Base-by-base conservation (phyloP, 176 grass and related monocot genomes). In the Eleusine coracana region DNA sequence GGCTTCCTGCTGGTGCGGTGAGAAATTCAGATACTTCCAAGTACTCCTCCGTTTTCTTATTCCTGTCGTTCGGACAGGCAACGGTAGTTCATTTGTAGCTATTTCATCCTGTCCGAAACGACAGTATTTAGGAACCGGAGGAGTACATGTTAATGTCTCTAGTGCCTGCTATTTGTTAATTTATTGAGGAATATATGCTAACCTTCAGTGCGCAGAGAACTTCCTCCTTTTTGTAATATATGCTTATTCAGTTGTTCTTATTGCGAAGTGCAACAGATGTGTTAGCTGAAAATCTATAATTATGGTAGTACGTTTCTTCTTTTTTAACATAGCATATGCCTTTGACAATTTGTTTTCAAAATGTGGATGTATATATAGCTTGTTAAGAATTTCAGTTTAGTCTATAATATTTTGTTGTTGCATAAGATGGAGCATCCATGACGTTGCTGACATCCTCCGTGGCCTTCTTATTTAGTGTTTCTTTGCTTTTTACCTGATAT, bases 21-120 rank as follows among this genome's bases (percentile, higher is more conserved):
- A 78, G 83, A 39, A 63, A 78, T 50, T 78, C 68, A 31, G 23
- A 58, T 68, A 41, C 73, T 55, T 15, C 3, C 40, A 34, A 2
- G 36, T n/a, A n/a, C n/a, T n/a, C n/a, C n/a, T n/a, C n/a, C n/a
- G n/a, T n/a, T n/a, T n/a, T n/a, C n/a, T n/a, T n/a, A n/a, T n/a
- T n/a, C n/a, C n/a, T n/a, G n/a, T n/a, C n/a, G n/a, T n/a, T n/a
- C n/a, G n/a, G n/a, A n/a, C n/a, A n/a, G n/a, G n/a, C n/a, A n/a
- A n/a, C n/a, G n/a, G n/a, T n/a, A n/a, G n/a, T n/a, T n/a, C n/a
- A n/a, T n/a, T n/a, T n/a, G n/a, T n/a, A n/a, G n/a, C n/a, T n/a
- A n/a, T n/a, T n/a, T n/a, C n/a, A n/a, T n/a, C n/a, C n/a, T n/a
- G n/a, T n/a, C n/a, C n/a, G n/a, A n/a, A n/a, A n/a, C n/a, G n/a